phyloP scores from a whole-genome alignment of 805 yeast genomes.

The Tetrapisispora phaffii region DNA sequence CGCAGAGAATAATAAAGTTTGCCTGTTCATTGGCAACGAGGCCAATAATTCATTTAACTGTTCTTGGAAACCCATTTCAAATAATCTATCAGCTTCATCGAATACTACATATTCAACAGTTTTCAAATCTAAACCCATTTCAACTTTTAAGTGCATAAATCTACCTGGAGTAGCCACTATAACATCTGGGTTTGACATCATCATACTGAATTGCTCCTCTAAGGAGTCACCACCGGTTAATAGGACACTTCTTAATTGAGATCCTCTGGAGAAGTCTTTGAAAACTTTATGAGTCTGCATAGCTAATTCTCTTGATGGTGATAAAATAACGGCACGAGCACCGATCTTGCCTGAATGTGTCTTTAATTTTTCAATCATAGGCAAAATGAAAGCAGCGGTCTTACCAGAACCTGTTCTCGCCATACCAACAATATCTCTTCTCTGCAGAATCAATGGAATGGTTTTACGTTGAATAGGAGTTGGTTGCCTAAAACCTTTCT shows the following conservation, averaged over 20 bases:
- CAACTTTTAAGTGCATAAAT: slow-evolving; percentile 88
- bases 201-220: slow-evolving; percentile 87
- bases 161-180: slow-evolving; percentile 97
- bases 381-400: slow-evolving; percentile 92
- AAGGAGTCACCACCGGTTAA: slow-evolving; percentile 97
- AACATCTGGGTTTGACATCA: slow-evolving; percentile 92
- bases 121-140: slow-evolving; percentile 79
- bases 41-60: slow-evolving; percentile 84
- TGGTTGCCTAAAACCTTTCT: slow-evolving; percentile 87
- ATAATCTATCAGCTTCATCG: slow-evolving; percentile 94
- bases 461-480: slow-evolving; percentile 97
- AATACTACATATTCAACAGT: slow-evolving; percentile 84
- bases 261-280: slow-evolving; percentile 76
- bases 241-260: slow-evolving; percentile 70
- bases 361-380: slow-evolving; percentile 77
- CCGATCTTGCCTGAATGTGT: slow-evolving; percentile 82
- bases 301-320: slow-evolving; percentile 96
- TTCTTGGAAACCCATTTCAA: slow-evolving; percentile 93
- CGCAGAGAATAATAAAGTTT: slow-evolving; percentile 85
- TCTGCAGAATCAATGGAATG: slow-evolving; percentile 78
- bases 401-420: slow-evolving; percentile 99
- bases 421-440: slow-evolving; percentile 96
- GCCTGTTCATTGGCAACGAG: slow-evolving; percentile 72
- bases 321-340: slow-evolving; percentile 73
- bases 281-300: slow-evolving; percentile 82